Percentiles rank a stretch among this genome's conserved stretches.
phyloP scores from a whole-genome alignment of 2,329 filamentous ascomycete species.

The Diaporthe ilicicola region DNA sequence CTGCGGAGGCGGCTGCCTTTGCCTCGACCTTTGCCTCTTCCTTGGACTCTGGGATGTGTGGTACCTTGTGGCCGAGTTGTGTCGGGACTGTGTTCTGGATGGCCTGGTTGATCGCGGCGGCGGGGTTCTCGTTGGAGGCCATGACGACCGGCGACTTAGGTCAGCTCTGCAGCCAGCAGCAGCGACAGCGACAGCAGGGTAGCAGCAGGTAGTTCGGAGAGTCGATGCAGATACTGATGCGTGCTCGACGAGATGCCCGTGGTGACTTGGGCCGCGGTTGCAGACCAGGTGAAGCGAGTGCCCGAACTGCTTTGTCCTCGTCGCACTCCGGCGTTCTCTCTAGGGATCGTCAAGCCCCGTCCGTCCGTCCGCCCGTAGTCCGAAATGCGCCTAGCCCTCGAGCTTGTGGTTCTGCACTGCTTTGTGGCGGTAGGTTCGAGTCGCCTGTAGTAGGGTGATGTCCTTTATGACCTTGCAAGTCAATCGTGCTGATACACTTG shows the following conservation, averaged over 20 bases:
- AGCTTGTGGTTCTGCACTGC: background rate
- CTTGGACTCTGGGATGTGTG: constrained; percentile 54
- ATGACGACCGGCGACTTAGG: constrained; percentile 8
- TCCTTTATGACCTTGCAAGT: background rate
- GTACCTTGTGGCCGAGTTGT: constrained; percentile 49
- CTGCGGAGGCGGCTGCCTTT: constrained; percentile 49
- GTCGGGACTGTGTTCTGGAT: constrained; percentile 43
- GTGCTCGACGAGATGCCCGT: background rate
- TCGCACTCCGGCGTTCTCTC: constrained; percentile 1
- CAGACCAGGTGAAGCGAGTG: background rate
- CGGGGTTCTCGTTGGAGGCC: constrained; percentile 36
- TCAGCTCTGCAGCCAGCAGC: background rate
- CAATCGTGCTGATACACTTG: constrained; percentile 14
- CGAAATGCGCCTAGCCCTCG: constrained; percentile 17
- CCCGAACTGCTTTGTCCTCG: background rate
- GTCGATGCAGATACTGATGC: background rate
- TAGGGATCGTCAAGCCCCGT: constrained; percentile 7
- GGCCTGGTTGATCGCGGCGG: constrained; percentile 43
- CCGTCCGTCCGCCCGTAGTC: constrained; percentile 15
- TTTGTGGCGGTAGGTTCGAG: background rate
- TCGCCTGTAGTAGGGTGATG: background rate
- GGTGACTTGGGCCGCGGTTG: background rate
- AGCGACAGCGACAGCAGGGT: background rate
- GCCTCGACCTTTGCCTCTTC: constrained; percentile 54
- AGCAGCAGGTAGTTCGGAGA: background rate